These are phyloP conservation scores for Hibiscus trionum DNA, from an alignment of 345 rosid species.

Conservation along the genomic window DNA sequence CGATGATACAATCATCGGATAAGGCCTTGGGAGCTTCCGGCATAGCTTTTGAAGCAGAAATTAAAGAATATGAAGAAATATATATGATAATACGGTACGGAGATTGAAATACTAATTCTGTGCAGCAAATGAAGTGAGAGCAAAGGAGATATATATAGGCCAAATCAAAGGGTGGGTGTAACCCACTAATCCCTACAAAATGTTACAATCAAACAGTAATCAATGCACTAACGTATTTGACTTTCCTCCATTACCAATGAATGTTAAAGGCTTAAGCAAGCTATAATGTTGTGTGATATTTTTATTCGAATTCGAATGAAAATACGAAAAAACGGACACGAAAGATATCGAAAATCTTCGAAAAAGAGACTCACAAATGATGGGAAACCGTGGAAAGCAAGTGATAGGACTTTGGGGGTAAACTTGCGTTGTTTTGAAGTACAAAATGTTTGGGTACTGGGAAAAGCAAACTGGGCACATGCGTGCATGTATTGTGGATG, in stretches of 20 bases:
- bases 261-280: not conserved
- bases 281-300: not conserved
- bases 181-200: conserved; percentile 14
- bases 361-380: not conserved
- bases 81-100: not conserved
- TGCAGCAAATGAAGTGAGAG: conserved; percentile 8
- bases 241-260: conserved; percentile 7
- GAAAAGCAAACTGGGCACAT: conserved; percentile 12
- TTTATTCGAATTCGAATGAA: no score
- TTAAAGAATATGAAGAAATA: no score
- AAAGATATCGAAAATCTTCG: not conserved
- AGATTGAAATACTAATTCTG: not conserved
- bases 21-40: conserved; percentile 39
- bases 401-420: conserved; percentile 10
- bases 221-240: not conserved
- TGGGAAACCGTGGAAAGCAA: conserved; percentile 5
- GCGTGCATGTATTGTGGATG: conserved; percentile 22
- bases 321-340: no score
- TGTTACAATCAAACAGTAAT: conserved; percentile 11
- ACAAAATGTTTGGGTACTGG: not conserved
- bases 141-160: conserved; percentile 16
- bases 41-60: conserved; percentile 18
- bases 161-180: conserved; percentile 11
- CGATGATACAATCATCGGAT: conserved; percentile 5
- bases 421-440: conserved; percentile 8